Percentiles rank a stretch among this genome's conserved stretches.
phyloP scores from a whole-genome alignment of 768 basidiomycete genomes.

The Kwoniella dejecticola region DNA sequence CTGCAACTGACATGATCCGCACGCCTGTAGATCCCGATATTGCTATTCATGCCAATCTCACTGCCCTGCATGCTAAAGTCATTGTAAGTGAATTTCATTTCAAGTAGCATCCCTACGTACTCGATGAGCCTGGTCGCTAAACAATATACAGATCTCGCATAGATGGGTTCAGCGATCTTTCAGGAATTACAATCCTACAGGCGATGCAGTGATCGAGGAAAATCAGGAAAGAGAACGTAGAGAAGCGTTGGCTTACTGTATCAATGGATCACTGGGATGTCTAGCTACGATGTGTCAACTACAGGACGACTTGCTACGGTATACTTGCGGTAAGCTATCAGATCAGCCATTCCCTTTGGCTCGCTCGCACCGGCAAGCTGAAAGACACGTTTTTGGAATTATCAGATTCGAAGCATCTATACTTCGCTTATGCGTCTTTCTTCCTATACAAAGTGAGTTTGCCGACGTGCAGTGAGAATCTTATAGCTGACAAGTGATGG shows the following conservation, averaged over 20 bases:
- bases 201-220: background rate
- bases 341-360: no score
- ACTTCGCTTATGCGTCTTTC: slow-evolving; percentile 19
- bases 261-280: slow-evolving; percentile 9
- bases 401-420: slow-evolving; percentile 17
- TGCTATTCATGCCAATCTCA: slow-evolving; percentile 6
- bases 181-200: background rate
- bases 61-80: slow-evolving; percentile 15
- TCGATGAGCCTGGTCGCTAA: no score
- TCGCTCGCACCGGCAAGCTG: background rate
- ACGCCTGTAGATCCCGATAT: slow-evolving; percentile 2
- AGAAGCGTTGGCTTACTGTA: slow-evolving; percentile 12
- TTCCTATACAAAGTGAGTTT: slow-evolving; percentile 19
- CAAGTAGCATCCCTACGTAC: background rate
- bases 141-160: slow-evolving; percentile 10
- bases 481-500: background rate
- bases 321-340: slow-evolving; percentile 10
- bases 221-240: slow-evolving; percentile 14
- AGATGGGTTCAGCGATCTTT: slow-evolving; percentile 17
- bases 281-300: slow-evolving; percentile 13
- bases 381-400: background rate
- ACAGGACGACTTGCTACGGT: slow-evolving; percentile 7
- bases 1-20: background rate
- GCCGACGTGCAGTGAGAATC: no score
- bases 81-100: slow-evolving; percentile 7